phyloP scores from a whole-genome alignment of 441 rosid genomes.

The Pelargonium myrrhifolium region DNA sequence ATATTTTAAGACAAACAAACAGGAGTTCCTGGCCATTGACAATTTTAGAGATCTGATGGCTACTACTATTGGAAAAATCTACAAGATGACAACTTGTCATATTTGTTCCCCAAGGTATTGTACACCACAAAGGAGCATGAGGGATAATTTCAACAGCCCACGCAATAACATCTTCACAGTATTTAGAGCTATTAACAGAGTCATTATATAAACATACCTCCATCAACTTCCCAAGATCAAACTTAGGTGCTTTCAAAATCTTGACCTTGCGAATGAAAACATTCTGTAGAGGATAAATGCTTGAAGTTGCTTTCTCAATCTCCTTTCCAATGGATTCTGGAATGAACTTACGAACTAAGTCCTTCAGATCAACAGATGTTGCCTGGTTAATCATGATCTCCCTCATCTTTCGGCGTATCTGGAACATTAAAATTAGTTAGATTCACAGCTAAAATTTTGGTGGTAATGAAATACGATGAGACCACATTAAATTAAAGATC shows the following conservation, averaged over 20 bases:
- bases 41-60: no score
- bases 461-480: no score
- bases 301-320: background rate
- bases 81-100: no score
- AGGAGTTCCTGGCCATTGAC: no score
- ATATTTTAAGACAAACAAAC: no score
- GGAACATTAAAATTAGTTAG: background rate
- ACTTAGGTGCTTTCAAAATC: background rate
- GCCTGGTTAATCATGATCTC: background rate
- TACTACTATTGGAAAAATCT: no score
- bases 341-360: background rate
- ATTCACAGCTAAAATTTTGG: background rate
- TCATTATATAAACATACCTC: background rate
- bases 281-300: background rate
- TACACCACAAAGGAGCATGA: no score
- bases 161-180: no score
- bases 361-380: background rate
- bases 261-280: background rate
- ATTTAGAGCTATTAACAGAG: no score
- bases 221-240: background rate
- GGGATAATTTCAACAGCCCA: no score
- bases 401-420: conserved; percentile 2
- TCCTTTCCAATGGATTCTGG: conserved; percentile 1
- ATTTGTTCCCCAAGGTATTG: no score
- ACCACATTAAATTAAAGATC: no score